These are phyloP conservation scores for Panus rudis DNA, from an alignment of 768 basidiomycete species.

Conservation along the genomic window DNA sequence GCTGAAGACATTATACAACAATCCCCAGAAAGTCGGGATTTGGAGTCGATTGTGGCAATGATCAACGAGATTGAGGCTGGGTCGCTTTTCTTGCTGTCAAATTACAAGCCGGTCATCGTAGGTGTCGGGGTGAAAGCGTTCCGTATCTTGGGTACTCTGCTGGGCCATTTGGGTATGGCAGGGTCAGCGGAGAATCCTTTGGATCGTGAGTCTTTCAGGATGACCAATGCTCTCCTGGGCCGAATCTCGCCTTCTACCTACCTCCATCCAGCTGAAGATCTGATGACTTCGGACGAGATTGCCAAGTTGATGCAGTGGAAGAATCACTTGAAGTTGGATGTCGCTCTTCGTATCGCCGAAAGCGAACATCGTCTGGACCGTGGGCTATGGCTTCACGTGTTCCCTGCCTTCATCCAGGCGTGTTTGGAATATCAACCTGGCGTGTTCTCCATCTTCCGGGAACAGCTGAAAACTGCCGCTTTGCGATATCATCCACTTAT, in stretches of 20 bases:
- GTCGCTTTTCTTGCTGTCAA: constrained; percentile 66
- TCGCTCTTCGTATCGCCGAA: constrained; percentile 63
- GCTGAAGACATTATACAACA: constrained; percentile 39
- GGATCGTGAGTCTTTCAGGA: constrained; percentile 26
- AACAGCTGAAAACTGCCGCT: constrained; percentile 59
- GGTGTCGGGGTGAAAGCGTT: constrained; percentile 58
- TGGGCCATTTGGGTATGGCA: constrained; percentile 42
- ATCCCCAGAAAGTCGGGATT: constrained; percentile 29
- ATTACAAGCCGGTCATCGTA: constrained; percentile 43
- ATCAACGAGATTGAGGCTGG: constrained; percentile 64
- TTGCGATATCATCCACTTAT: constrained; percentile 68
- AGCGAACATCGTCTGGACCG: constrained; percentile 62
- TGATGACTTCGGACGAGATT: constrained; percentile 54
- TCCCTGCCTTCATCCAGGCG: constrained; percentile 53
- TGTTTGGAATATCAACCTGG: constrained; percentile 43
- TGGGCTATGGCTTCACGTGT: constrained; percentile 68
- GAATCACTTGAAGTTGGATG: constrained; percentile 45
- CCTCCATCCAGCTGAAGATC: constrained; percentile 57
- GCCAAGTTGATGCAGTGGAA: constrained; percentile 63
- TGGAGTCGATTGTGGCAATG: constrained; percentile 36
- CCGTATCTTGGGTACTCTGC: constrained; percentile 46
- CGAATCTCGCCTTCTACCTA: constrained; percentile 38
- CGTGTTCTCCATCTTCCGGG: constrained; percentile 48
- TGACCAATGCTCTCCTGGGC: constrained; percentile 50
- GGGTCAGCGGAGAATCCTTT: too few species aligned